Evolutionary conservation across 306 rosid species (phyloP).

Genomic region (Hylodesmum podocarpum): DNA sequence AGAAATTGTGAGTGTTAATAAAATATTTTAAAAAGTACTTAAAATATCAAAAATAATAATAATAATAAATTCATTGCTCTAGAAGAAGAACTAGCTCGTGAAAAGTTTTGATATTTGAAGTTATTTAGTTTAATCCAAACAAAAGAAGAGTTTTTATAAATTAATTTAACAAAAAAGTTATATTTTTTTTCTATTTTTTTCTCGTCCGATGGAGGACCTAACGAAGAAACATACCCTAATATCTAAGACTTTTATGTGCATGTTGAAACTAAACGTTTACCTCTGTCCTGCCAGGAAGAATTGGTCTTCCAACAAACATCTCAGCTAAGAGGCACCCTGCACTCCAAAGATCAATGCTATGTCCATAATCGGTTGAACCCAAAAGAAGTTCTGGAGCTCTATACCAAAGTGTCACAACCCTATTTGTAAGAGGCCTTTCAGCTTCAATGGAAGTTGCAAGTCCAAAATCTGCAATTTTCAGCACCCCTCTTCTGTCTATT

Average conservation of each 20-base stretch:
- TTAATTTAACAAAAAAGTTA: no score
- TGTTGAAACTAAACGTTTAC: conserved; percentile 28
- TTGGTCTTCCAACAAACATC: conserved; percentile 65
- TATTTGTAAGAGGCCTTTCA: conserved; percentile 50
- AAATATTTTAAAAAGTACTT: no score
- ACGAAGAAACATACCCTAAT: no score
- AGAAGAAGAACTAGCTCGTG: neutral
- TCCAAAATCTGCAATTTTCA: conserved; percentile 78
- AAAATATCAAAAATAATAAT: no score
- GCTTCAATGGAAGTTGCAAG: conserved; percentile 53
- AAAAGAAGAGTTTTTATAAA: no score
- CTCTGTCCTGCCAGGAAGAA: conserved; percentile 76
- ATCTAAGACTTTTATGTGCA: neutral
- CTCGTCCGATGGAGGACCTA: no score
- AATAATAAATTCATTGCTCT: no score
- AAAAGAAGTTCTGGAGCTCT: conserved; percentile 81
- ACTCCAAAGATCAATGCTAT: conserved; percentile 81
- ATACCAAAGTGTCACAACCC: conserved; percentile 80
- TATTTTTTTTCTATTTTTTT: no score
- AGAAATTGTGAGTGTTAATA: no score
- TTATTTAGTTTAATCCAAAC: no score
- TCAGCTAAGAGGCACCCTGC: conserved; percentile 68
- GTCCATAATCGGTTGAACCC: conserved; percentile 72
- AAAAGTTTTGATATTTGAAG: neutral
- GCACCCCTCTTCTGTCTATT: conserved; percentile 57